Evolutionary conservation across 345 rosid species (phyloP).

Genomic region (Gossypium turneri): DNA sequence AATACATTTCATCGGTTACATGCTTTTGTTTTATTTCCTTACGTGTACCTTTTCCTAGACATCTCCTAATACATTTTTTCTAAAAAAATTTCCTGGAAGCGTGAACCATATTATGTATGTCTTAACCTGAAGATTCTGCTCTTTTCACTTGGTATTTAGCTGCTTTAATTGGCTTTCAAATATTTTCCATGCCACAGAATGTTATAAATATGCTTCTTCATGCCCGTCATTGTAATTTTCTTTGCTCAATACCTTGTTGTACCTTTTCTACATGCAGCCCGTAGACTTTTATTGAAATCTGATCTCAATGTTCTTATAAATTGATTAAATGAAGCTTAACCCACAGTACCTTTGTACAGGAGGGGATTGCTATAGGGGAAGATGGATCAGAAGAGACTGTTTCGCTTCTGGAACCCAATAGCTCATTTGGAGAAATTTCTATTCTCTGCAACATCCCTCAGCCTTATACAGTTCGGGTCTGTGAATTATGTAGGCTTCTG

Average conservation of each 20-base stretch:
- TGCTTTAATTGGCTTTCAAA: background rate
- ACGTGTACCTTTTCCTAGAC: background rate
- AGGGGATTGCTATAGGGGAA: conserved; percentile 56
- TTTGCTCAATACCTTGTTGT: background rate
- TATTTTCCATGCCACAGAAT: background rate
- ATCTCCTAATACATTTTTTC: background rate
- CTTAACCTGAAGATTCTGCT: conserved; percentile 3
- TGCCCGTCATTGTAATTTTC: background rate
- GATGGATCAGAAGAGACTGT: conserved; percentile 78
- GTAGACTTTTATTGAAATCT: background rate
- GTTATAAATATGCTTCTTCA: background rate
- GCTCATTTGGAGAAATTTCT: conserved; percentile 85
- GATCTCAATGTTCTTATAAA: conserved; percentile 9
- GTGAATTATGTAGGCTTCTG: conserved; percentile 70
- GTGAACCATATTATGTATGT: conserved; percentile 1
- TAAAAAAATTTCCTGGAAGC: background rate
- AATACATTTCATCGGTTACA: background rate
- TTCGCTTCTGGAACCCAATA: conserved; percentile 50
- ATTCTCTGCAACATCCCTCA: conserved; percentile 93
- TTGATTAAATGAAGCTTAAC: background rate
- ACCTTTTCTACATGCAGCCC: background rate
- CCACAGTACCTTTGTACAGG: conserved; percentile 39
- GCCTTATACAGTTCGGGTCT: conserved; percentile 78
- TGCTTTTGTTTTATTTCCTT: conserved; percentile 1
- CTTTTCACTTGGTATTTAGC: background rate